Conservation (phyloP, 2,329 filamentous ascomycete species). For the Fusarium gaditjirri region DNA sequence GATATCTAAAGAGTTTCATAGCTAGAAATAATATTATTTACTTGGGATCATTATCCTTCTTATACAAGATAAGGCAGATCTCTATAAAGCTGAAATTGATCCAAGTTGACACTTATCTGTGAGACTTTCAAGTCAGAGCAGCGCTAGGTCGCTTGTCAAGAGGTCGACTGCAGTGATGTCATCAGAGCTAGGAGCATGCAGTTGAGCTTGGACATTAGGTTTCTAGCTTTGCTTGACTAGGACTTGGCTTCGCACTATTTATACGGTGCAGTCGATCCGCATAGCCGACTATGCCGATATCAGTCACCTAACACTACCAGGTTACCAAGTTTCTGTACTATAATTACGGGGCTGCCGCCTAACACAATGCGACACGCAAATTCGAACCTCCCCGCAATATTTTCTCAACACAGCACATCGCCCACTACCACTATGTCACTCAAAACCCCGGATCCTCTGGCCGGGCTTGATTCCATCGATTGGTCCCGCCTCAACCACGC, state of each 20-base stretch:
- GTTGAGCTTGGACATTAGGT: not conserved
- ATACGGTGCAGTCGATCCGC: not conserved
- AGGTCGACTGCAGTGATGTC: too few relatives aligned
- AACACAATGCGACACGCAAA: fast-evolving
- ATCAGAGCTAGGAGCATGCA: too few relatives aligned
- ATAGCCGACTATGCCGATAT: fast-evolving
- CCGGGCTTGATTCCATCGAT: not conserved
- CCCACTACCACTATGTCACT: fast-evolving
- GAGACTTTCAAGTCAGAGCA: too few relatives aligned
- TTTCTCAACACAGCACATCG: fast-evolving
- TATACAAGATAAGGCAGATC: not conserved
- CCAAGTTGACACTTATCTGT: not conserved
- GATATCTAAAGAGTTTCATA: not conserved
- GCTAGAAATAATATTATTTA: not conserved
- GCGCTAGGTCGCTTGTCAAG: too few relatives aligned
- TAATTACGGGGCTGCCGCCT: not conserved
- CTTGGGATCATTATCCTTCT: fast-evolving
- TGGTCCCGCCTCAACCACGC: not conserved
- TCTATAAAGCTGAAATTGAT: not conserved
- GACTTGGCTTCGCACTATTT: not conserved
- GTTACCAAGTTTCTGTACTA: too few relatives aligned
- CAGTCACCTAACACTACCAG: not conserved
- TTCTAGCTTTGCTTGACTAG: not conserved
- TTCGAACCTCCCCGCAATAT: fast-evolving
- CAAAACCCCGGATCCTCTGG: fast-evolving